Evolutionary conservation across 1,284 basidiomycete genomes (phyloP), one percentile per base, ranked within the genome.

Genomic region (Ceratobasidium papillatum): DNA sequence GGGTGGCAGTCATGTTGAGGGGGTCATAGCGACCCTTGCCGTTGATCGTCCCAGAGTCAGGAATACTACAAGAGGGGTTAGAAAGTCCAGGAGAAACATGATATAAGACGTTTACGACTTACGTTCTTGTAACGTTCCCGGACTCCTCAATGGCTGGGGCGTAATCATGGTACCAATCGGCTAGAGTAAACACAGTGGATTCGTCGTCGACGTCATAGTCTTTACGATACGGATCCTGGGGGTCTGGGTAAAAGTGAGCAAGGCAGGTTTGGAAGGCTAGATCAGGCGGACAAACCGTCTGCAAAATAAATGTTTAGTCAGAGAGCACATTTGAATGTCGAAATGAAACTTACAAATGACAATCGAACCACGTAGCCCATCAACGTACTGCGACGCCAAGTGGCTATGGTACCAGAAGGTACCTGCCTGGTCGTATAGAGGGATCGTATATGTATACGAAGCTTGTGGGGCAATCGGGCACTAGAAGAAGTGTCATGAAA

Each of bases 371-470:
- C 83, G 80, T 56, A 82, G 76, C 17, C 81, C 82, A 76, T 84
- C 86, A 56, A 85, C 86, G 76, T 88, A 88, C 80, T 88, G 86
- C 19, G 82, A 82, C 5, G 80, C 81, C 59, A 82, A 75, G 66
- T 82, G 81, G n/a, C 74, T 62, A 74, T 84, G 83, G 77, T 84
- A 84, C 83, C 83, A 84, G 79, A 80, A 83, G 19, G 81, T 83
- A 7, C 83, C 82, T 41, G 80, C 77, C 76, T 82, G 82, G 77
- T 74, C 9, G 7, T 49, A 12, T 11, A 66, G 61, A 27, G 27
- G 61, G 43, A 32, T 59, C 8, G 14, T 45, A 65, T 61, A 76
- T 34, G 75, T 62, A 30, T 76, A 75, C 9, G 74, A 75, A 19
- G 62, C 72, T 74, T 76, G 43, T 14, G 84, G 78, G 45, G 80